These are phyloP conservation scores for Cucumis sativus DNA, from an alignment of 306 rosid genomes.

Conservation along the genomic window DNA sequence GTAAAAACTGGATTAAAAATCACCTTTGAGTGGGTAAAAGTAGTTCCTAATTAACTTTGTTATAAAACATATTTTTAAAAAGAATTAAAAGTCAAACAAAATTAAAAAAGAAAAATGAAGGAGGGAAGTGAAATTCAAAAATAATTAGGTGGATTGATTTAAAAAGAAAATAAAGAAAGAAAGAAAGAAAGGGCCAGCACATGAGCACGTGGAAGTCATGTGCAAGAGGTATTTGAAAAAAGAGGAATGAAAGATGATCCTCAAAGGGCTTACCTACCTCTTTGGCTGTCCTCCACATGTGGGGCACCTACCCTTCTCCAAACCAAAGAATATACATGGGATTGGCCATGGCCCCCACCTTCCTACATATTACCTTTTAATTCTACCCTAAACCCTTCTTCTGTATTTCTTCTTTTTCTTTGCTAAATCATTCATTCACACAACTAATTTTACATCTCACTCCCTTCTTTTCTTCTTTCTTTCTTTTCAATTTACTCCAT, in stretches of 20 bases:
- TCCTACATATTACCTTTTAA: slow-evolving; percentile 17
- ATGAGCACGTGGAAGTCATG: slow-evolving; percentile 51
- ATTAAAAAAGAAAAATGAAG: not conserved
- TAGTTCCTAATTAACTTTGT: no score
- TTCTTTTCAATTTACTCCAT: not conserved
- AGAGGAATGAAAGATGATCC: slow-evolving; percentile 23
- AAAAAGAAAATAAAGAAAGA: no score
- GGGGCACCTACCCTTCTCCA: slow-evolving; percentile 17
- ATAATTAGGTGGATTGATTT: slow-evolving; percentile 14
- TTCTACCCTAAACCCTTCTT: not conserved
- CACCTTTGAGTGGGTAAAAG: no score
- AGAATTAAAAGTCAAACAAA: not conserved
- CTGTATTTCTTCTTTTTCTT: no score
- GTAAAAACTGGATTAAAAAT: no score
- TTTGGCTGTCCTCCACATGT: slow-evolving; percentile 33
- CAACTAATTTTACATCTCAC: slow-evolving; percentile 4
- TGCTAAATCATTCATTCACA: slow-evolving; percentile 2
- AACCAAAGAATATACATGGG: not conserved
- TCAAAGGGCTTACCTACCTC: slow-evolving; percentile 47
- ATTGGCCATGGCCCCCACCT: slow-evolving; percentile 6
- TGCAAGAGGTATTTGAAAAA: slow-evolving; percentile 38
- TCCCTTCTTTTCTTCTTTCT: not conserved
- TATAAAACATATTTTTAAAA: no score
- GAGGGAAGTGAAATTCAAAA: slow-evolving; percentile 5
- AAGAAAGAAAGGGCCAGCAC: slow-evolving; percentile 25